Base-by-base conservation (phyloP, 1,284 basidiomycete genomes). In the Leccinum angustisporum region DNA sequence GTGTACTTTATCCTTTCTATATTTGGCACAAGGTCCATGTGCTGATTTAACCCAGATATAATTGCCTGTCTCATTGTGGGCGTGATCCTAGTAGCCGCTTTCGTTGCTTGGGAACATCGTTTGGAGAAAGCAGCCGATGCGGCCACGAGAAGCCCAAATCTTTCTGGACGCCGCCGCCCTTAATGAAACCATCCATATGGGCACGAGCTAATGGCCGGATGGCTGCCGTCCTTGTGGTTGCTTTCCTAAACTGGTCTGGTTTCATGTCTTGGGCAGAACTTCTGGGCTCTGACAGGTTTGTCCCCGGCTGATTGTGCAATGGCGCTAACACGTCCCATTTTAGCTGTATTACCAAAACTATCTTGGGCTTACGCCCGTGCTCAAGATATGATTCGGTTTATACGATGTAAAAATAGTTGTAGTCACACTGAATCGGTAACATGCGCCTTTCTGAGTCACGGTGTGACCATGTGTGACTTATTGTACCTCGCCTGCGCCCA, bases 291-390 rank as follows among this genome's bases (percentile, higher is more conserved):
- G 27, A 27, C 80, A 83, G 73, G 81, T 82, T 60, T 13, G 77
- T 34, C 7, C 43, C 18, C 43, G 3, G 9, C 13, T 55, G 6
- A 54, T 13, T 21, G 7, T 48, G 8, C 1, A 13, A 55, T 21
- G 6, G 5, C 9, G 31, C 54, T 74, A 13, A 75, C 25, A 6
- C 36, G 1, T 48, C 21, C 11, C 25, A 21, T 2, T 34, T 38
- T 57, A 86, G 83, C 69, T 91, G 2, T 91, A 85, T 70, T 91
- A 90, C 69, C 89, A 92, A 67, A 79, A 85, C 55, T 92, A 86
- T 68, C 69, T 79, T 60, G 70, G 75, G 1, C 74, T 85, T 52
- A 77, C 76, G 5, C 83, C 90, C 1, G 77, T 95, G 33, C 78
- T 82, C 13, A 88, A 91, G 0, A 27, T 27, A 92, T 94, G 76